These are phyloP conservation scores for Penicillium sp. DNA, from an alignment of 2,329 filamentous ascomycete genomes.

Conservation along the genomic window DNA sequence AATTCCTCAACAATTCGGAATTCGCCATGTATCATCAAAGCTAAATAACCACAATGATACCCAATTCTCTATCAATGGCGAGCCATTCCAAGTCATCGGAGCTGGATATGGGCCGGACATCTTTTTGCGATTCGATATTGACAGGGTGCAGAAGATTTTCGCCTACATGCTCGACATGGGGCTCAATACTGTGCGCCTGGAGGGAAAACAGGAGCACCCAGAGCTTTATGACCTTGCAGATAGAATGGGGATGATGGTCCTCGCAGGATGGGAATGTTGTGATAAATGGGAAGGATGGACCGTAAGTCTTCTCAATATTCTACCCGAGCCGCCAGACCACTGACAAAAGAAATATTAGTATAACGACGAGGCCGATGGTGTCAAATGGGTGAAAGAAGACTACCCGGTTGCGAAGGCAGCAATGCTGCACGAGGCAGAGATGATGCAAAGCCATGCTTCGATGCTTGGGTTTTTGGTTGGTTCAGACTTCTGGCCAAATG, in stretches of 20 bases:
- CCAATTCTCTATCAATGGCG: slow-evolving; percentile 56
- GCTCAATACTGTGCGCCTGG: slow-evolving; percentile 62
- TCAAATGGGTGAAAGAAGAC: slow-evolving; percentile 54
- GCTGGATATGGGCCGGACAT: slow-evolving; percentile 62
- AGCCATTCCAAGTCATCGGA: slow-evolving; percentile 61
- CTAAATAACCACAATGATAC: slow-evolving; percentile 57
- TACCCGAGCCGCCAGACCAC: neutral
- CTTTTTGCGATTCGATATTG: slow-evolving; percentile 58
- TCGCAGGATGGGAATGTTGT: slow-evolving; percentile 66
- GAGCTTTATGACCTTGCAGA: slow-evolving; percentile 61
- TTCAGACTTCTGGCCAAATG: slow-evolving; percentile 64
- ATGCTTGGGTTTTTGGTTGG: slow-evolving; percentile 60
- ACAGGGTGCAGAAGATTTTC: slow-evolving; percentile 52
- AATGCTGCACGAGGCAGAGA: slow-evolving; percentile 60
- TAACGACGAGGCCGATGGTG: slow-evolving; percentile 53
- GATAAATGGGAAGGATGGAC: slow-evolving; percentile 67
- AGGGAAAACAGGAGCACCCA: slow-evolving; percentile 65
- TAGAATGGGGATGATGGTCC: slow-evolving; percentile 59
- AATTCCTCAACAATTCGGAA: slow-evolving; percentile 48
- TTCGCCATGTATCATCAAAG: slow-evolving; percentile 54
- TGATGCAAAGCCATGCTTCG: slow-evolving; percentile 62
- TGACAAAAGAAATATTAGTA: slow-evolving; percentile 40
- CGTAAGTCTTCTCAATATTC: slow-evolving; percentile 15
- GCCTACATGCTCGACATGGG: slow-evolving; percentile 60
- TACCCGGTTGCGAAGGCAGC: slow-evolving; percentile 56